Evolutionary conservation across 768 basidiomycete species (phyloP), one percentile per base, ranked within the genome.

Genomic region (Suillus placidus): DNA sequence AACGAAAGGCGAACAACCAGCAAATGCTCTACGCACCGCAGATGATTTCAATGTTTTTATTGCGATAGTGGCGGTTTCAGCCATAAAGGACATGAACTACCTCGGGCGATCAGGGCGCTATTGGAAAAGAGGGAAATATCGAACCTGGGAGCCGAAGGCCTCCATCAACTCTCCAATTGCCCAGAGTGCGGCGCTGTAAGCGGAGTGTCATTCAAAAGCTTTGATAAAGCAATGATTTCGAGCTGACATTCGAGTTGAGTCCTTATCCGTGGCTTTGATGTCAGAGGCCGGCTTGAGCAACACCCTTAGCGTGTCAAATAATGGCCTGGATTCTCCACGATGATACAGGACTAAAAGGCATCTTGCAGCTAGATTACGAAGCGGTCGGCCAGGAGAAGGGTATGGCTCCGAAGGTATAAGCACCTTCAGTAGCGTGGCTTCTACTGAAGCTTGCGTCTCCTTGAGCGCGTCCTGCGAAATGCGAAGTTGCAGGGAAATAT

Each of bases 11-110:
- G 37, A 62, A 40, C 18, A 16, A 32, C 20, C 52, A 43, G 16
- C 40, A 63, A 38, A 20, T 13, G 37, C 40, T 13, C 18, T 38
- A 79, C 93, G 67, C 67, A 93, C 95, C 70, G 80, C 84, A 38
- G 93, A 94, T 10, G 89, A 87, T 67, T 86, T 91, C 69, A 85
- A 83, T 0, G 89, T 85, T 74, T 88, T 94, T 51, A 93, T 76
- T 0, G 89, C 82, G 0, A 87, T 80, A 2, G 82, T 79, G 23
- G 87, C 80, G 40, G 96, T 91, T 73, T 99, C 97, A 35, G 89
- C 85, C 88, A 96, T 91, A 70, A 95, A 91, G 0, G 95, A 97
- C 95, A 98, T 97, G 74, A 95, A 88, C 94, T 99, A 68, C 2
- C 58, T 38, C 35, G 20, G 43, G 42, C 13, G 49, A n/a, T 66